phyloP scores from a whole-genome alignment of 345 rosid species.

The Eucalyptus erythrocorys region DNA sequence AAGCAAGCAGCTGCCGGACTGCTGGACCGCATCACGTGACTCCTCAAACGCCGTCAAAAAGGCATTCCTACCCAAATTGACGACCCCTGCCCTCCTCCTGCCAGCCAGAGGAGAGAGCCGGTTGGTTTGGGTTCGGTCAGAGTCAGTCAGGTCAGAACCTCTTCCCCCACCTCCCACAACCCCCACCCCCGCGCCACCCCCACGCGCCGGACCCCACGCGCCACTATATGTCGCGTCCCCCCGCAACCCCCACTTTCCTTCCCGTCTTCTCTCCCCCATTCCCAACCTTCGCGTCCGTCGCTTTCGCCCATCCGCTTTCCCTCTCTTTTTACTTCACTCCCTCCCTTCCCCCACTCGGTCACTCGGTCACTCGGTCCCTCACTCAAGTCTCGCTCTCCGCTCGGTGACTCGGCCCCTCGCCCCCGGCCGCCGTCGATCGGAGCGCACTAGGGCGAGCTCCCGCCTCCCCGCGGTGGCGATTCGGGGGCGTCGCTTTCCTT shows the following conservation, averaged over 20 bases:
- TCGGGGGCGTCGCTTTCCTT: not conserved
- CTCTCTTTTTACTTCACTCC: not conserved
- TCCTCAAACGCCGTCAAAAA: not conserved
- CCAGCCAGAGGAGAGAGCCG: not conserved
- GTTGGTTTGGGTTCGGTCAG: not conserved
- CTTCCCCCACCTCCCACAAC: not conserved
- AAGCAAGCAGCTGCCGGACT: not conserved
- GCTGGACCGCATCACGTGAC: not conserved
- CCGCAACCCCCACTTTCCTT: not conserved
- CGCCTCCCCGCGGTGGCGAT: not conserved
- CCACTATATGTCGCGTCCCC: not conserved
- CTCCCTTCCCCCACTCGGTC: not conserved
- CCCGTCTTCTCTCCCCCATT: not conserved
- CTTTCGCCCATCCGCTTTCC: not conserved
- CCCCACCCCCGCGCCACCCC: not conserved
- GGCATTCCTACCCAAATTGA: not conserved
- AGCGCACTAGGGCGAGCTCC: not conserved
- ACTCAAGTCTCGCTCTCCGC: not conserved
- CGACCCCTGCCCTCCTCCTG: not conserved
- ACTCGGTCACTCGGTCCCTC: not conserved
- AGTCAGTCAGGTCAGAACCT: not conserved
- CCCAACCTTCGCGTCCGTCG: not conserved
- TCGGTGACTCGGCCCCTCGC: not conserved
- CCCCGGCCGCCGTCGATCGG: not conserved
- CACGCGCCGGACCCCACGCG: constrained; percentile 2